Evolutionary conservation across 2,329 filamentous ascomycete species (phyloP), one percentile per base, ranked within the genome.

Genomic region (Daldinia eschscholtzii): DNA sequence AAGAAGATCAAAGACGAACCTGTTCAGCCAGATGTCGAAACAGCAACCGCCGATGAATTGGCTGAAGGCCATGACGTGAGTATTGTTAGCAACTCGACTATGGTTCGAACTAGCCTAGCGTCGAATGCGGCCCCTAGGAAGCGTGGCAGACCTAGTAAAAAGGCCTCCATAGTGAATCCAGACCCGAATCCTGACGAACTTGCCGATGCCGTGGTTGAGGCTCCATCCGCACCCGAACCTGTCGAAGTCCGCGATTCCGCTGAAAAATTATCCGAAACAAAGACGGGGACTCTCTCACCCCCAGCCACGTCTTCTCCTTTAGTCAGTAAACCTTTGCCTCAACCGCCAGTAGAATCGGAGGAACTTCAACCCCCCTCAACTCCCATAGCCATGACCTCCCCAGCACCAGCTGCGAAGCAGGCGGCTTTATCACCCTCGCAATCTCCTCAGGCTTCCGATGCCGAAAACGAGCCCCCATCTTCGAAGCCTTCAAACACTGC

Each of bases 401-500:
- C 86, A 1, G 83, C 82, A 0, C 81, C 83, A 1, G 83, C 83
- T 4, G 84, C 86, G 10, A 84, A 83, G 61, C 87, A 89, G 69
- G 79, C 87, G 12, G 87, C 80, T 1, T 73, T 87, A 5, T 88
- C 88, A 0, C 90, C 89, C 0, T 92, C 91, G 0, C 86, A 87
- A 18, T 92, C 92, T 0, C 90, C 90, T 0, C 92, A 93, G 73
- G 91, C 92, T 1, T 94, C 92, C 0, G 91, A 96, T 76, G 91
- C 91, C 0, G 93, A 96, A 78, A 95, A 95, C 73, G 89, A 88
- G 55, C 92, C 92, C 0, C 92, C 92, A 0, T 92, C 91, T 0
- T 89, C 89, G 4, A 87, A 84, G 60, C 87, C 86, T 1, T 83
- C 85, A 2, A 83, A 82, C 59, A 84, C 81, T 72, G 59, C 81